Evolutionary conservation across 345 rosid genomes (phyloP), one percentile per base, ranked within the genome.

Genomic region (Hibiscus tridactylites): DNA sequence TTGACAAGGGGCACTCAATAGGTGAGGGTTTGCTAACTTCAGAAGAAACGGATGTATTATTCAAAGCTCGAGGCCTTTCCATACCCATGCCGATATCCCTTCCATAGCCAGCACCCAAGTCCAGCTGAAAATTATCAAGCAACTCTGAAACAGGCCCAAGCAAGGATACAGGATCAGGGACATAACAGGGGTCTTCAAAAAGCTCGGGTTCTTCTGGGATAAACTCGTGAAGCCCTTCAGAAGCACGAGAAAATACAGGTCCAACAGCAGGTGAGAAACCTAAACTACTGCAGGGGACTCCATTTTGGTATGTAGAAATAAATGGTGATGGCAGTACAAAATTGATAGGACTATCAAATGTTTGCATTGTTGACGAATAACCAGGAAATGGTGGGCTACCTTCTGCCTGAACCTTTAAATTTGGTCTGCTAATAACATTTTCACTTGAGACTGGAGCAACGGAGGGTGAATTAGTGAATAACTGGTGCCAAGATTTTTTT

Each of bases 71-170:
- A 66, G 77, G 72, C 74, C 81, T 88, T 75, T 78, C 93, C 69
- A 75, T 75, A 60, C 83, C 90, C 53, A 69, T 42, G 3, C 3
- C 12, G 1, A 42, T 26, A 8, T 86, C 88, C 47, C 80, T 72
- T 28, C 80, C 76, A 87, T 80, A 87, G 49, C 82, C 84, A 74
- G 80, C 49, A 66, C 93, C 92, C 71, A 79, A 64, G 78, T 90
- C 91, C 77, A 85, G 77, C 81, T 90, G 91, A 77, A 88, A 88
- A 79, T 88, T 83, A 42, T 85, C 87, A 83, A 95, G 99, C 9
- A 96, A 95, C 81, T 95, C 98, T 70, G 99, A 95, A 79, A 95
- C 86, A 62, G 99, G 99, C 71, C 99, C 99, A 72, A 95, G 90
- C 68, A 95, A 88, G 69, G 93, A 85, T 61, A 79, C 75, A 3